Percentiles rank a stretch among this genome's conserved stretches.
Conservation (phyloP, 129 eudicot genomes). For the Solidago caesia region DNA sequence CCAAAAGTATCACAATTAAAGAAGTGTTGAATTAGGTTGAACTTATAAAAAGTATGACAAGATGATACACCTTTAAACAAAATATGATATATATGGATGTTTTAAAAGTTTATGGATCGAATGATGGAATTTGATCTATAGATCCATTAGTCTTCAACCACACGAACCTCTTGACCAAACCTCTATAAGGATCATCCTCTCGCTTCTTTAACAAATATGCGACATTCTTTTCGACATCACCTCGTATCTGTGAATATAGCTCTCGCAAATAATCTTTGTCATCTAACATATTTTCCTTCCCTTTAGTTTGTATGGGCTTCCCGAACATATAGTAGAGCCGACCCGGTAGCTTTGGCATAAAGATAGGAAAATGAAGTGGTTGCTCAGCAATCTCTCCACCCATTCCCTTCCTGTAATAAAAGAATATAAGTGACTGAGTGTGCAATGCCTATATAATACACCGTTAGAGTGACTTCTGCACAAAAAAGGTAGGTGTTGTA, state of each 20-base stretch:
- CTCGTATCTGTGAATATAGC: constrained; percentile 38
- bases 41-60: background rate
- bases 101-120: constrained; percentile 35
- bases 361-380: constrained; percentile 33
- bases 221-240: constrained; percentile 34
- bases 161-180: constrained; percentile 29
- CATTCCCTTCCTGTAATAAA: constrained; percentile 14
- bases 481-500: background rate
- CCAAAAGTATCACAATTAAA: background rate
- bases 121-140: constrained; percentile 34
- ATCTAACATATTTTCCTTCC: constrained; percentile 24
- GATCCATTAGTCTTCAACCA: constrained; percentile 25
- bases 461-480: background rate
- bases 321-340: constrained; percentile 50
- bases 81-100: background rate
- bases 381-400: constrained; percentile 34
- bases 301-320: constrained; percentile 48
- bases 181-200: constrained; percentile 50
- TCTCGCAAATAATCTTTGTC: constrained; percentile 24
- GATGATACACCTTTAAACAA: background rate
- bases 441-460: background rate
- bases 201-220: constrained; percentile 45
- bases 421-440: background rate
- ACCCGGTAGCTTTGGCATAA: constrained; percentile 49
- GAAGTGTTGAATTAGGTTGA: background rate